Conservation (phyloP, 2,329 filamentous ascomycete genomes). For the Xylaria hypoxylon region DNA sequence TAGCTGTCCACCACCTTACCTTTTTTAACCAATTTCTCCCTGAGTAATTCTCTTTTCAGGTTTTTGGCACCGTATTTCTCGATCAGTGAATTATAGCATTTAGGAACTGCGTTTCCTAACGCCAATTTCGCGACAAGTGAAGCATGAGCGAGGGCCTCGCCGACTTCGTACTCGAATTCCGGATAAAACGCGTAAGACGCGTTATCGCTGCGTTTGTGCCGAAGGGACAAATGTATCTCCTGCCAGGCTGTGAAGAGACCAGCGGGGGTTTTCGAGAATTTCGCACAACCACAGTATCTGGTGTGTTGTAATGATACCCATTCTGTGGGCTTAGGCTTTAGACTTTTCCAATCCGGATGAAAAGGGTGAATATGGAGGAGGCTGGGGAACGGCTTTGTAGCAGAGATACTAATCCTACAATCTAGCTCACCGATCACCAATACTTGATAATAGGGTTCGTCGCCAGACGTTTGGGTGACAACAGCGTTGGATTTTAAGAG, state of each 20-base stretch:
- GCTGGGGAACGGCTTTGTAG: slow-evolving; percentile 3
- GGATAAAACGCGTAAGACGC: slow-evolving; percentile 25
- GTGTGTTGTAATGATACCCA: slow-evolving; percentile 3
- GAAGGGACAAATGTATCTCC: not conserved
- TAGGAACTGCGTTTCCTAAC: not conserved
- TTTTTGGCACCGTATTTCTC: not conserved
- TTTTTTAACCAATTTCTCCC: not conserved
- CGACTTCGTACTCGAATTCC: not conserved
- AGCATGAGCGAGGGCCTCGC: slow-evolving; percentile 26
- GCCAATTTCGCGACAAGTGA: slow-evolving; percentile 15
- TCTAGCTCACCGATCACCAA: not conserved
- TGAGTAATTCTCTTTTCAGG: not conserved
- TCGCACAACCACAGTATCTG: not conserved
- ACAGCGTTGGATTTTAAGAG: slow-evolving; percentile 20
- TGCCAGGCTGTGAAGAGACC: slow-evolving; percentile 22
- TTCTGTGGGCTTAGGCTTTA: not conserved
- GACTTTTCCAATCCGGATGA: not conserved
- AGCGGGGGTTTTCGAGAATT: accelerated
- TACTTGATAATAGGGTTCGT: slow-evolving; percentile 14
- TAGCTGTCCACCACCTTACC: not conserved
- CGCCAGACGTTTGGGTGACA: not conserved
- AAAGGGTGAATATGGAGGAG: not conserved
- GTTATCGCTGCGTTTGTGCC: not conserved
- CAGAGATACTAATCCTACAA: slow-evolving; percentile 15
- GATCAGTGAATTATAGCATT: not conserved